A percentile compares a stretch with the other conserved stretches of the same genome.
These are phyloP conservation scores for Cladosporium velox DNA, from an alignment of 2,329 filamentous ascomycete species.

Conservation along the genomic window DNA sequence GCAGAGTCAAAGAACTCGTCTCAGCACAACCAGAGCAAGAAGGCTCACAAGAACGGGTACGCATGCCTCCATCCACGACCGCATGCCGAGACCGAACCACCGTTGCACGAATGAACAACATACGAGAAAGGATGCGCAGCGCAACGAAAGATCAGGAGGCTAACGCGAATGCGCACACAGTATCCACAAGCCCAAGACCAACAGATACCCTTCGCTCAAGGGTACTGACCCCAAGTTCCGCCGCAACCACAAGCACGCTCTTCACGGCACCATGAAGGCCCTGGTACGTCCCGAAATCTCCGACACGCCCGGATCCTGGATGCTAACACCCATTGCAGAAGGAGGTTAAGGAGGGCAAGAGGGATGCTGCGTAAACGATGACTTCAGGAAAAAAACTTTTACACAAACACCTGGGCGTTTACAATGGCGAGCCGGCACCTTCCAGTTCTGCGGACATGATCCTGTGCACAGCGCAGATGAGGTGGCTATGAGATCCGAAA, in stretches of 20 bases:
- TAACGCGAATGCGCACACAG: slow-evolving; percentile 50
- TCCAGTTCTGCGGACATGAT: slow-evolving; percentile 18
- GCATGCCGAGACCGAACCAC: slow-evolving; percentile 15
- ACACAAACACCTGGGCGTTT: slow-evolving; percentile 19
- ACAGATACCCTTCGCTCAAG: slow-evolving; percentile 97
- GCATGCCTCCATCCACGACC: slow-evolving; percentile 39
- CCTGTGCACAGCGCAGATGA: slow-evolving; percentile 18
- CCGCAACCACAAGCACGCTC: slow-evolving; percentile 99
- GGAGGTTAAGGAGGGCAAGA: slow-evolving; percentile 96
- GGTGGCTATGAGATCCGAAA: slow-evolving; percentile 21
- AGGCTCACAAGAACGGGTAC: slow-evolving; percentile 99
- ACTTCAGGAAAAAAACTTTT: slow-evolving; percentile 16
- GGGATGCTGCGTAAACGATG: slow-evolving; percentile 71
- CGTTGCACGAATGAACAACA: background rate
- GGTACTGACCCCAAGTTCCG: slow-evolving; percentile 99
- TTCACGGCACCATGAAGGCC: slow-evolving; percentile 97
- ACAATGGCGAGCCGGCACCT: slow-evolving; percentile 20
- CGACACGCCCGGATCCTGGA: slow-evolving; percentile 8
- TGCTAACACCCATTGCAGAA: slow-evolving; percentile 63
- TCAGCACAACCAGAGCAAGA: slow-evolving; percentile 97
- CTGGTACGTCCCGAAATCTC: slow-evolving; percentile 67
- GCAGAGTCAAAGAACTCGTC: slow-evolving; percentile 99
- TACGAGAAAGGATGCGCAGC: slow-evolving; percentile 5
- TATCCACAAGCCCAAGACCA: slow-evolving; percentile 99
- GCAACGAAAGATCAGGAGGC: slow-evolving; percentile 6